Conservation (phyloP, 352 stramenopile genomes). For the Globisporangium radiosum region DNA sequence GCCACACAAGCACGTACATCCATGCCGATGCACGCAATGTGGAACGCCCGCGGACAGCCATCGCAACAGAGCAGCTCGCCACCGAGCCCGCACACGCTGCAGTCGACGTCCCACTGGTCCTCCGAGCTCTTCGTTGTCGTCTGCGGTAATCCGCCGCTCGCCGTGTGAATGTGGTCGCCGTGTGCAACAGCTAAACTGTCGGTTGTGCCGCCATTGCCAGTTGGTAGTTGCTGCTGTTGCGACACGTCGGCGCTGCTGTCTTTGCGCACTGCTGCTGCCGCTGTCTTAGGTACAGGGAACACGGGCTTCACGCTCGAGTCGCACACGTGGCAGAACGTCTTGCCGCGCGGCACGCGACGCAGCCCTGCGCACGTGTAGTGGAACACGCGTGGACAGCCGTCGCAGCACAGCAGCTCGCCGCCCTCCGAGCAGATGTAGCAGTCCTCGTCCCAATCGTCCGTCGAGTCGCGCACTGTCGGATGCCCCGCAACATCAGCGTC, state of each 20-base stretch:
- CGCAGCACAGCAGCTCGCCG: constrained; percentile 87
- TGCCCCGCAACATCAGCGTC: background rate
- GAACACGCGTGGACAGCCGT: constrained; percentile 89
- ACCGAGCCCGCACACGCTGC: constrained; percentile 77
- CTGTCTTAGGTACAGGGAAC: constrained; percentile 26
- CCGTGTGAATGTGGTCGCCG: constrained; percentile 9
- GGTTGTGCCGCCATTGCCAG: background rate
- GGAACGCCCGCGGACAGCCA: constrained; percentile 89
- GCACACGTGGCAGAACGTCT: constrained; percentile 81
- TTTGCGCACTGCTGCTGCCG: background rate
- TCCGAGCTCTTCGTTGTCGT: constrained; percentile 34
- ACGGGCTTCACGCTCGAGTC: constrained; percentile 67
- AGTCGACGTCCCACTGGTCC: constrained; percentile 87
- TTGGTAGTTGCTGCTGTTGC: constrained; percentile 6
- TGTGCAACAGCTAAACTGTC: background rate
- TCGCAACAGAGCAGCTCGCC: constrained; percentile 89
- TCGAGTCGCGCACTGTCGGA: constrained; percentile 29
- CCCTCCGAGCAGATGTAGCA: constrained; percentile 86
- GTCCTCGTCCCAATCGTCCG: constrained; percentile 84
- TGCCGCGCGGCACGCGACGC: constrained; percentile 73
- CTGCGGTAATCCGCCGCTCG: constrained; percentile 1
- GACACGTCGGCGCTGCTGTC: background rate
- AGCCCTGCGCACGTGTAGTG: constrained; percentile 83
- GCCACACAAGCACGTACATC: constrained; percentile 17
- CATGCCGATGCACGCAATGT: constrained; percentile 79